These are phyloP conservation scores for Aegilops bicornis DNA, from an alignment of 176 grass and related monocot genomes.

Conservation along the genomic window DNA sequence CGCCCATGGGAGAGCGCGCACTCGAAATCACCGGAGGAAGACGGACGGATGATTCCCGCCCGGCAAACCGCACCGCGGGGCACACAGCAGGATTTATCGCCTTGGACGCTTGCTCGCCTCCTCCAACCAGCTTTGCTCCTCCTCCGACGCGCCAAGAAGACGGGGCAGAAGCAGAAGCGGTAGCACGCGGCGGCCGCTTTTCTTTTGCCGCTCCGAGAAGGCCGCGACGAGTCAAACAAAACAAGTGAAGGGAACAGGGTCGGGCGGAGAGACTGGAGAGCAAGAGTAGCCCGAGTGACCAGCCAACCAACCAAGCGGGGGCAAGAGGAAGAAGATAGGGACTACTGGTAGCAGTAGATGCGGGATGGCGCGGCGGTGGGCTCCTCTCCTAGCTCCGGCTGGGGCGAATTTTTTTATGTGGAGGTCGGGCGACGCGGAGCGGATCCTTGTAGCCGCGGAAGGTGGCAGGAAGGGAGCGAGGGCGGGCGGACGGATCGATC, in stretches of 20 bases:
- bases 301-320: constrained; percentile 21
- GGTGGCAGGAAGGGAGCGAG: constrained; percentile 10
- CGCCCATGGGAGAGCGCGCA: constrained; percentile 1
- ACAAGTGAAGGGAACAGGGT: neutral
- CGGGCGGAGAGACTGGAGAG: constrained; percentile 5
- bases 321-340: constrained; percentile 15
- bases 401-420: neutral
- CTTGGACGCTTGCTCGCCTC: constrained; percentile 10
- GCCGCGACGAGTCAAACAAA: constrained; percentile 35
- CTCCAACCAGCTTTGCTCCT: neutral
- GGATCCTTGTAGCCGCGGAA: neutral
- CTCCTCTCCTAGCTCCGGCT: neutral
- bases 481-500: neutral
- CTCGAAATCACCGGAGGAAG: constrained; percentile 22
- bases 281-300: neutral
- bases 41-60: constrained; percentile 14
- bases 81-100: constrained; percentile 27
- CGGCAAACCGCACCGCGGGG: constrained; percentile 17
- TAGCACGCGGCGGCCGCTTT: neutral
- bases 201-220: constrained; percentile 16
- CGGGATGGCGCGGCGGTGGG: constrained; percentile 3
- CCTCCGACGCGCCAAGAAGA: accelerated
- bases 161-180: neutral
- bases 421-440: neutral
- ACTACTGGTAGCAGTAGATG: neutral